phyloP scores from a whole-genome alignment of 352 stramenopile genomes.

The Phytophthora europaea region DNA sequence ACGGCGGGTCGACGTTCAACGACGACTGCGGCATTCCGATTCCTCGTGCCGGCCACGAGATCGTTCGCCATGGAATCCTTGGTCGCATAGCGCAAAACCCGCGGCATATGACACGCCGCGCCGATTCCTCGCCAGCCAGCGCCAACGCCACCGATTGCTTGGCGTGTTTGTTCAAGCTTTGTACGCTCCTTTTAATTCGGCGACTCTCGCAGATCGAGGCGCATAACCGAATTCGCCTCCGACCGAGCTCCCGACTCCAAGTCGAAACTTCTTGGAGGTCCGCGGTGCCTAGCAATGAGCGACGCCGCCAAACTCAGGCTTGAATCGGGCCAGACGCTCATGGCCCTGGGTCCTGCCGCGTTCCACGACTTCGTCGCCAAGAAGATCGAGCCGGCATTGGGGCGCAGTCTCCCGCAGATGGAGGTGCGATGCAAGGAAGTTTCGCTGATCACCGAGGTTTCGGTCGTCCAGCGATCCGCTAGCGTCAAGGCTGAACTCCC shows the following conservation, averaged over 20 bases:
- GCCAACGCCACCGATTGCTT: neutral
- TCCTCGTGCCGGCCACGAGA: constrained; percentile 14
- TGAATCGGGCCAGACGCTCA: constrained; percentile 18
- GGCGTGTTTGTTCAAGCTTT: constrained; percentile 18
- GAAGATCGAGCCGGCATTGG: constrained; percentile 32
- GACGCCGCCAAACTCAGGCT: constrained; percentile 6
- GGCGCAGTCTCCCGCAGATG: constrained; percentile 34
- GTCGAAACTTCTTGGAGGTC: neutral
- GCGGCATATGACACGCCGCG: constrained; percentile 21
- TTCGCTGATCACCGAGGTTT: constrained; percentile 35
- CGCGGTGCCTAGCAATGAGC: neutral
- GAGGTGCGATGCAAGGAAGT: constrained; percentile 48
- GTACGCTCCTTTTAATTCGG: constrained; percentile 21
- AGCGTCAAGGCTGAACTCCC: constrained; percentile 31
- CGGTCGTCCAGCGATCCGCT: constrained; percentile 13
- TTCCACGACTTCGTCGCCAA: constrained; percentile 36
- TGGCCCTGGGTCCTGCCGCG: constrained; percentile 29
- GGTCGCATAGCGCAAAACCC: constrained; percentile 19
- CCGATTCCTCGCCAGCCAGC: constrained; percentile 15
- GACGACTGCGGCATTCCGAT: neutral
- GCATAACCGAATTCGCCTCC: constrained; percentile 18
- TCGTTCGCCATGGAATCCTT: constrained; percentile 15
- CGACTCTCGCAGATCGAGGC: neutral
- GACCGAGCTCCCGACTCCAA: neutral
- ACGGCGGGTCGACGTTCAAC: neutral